Evolutionary conservation across 2,329 filamentous ascomycete genomes (phyloP).

Genomic region (Diaporthe nobilis): DNA sequence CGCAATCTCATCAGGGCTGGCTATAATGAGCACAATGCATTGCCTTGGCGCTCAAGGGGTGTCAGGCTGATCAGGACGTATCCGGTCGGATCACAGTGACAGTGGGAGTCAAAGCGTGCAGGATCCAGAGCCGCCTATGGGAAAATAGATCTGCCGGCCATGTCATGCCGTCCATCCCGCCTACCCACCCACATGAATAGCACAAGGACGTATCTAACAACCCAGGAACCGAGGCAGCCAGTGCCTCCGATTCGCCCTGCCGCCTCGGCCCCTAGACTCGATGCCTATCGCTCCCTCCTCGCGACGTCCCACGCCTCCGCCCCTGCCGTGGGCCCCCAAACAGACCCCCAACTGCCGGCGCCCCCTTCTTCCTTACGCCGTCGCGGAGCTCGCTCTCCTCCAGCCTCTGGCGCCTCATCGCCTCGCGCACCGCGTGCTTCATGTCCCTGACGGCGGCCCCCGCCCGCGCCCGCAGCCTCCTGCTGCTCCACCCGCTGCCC

Average conservation of each 20-base stretch:
- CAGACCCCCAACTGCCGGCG: background rate
- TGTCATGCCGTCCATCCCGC: background rate
- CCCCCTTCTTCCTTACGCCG: slow-evolving; percentile 16
- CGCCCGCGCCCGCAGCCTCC: slow-evolving; percentile 8
- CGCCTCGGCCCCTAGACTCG: background rate
- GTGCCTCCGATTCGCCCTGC: slow-evolving; percentile 7
- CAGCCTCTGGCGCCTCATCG: slow-evolving; percentile 4
- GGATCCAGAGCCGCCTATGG: slow-evolving; percentile 1
- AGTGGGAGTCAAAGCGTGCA: slow-evolving; percentile 24
- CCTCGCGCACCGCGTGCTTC: slow-evolving; percentile 32
- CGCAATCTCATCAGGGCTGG: background rate
- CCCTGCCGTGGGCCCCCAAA: background rate
- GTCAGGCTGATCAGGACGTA: background rate
- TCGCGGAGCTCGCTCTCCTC: slow-evolving; percentile 30
- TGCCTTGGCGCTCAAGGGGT: slow-evolving; percentile 19
- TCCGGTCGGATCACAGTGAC: background rate
- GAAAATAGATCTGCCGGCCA: slow-evolving; percentile 2
- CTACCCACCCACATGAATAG: background rate
- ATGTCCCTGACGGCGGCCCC: slow-evolving; percentile 26
- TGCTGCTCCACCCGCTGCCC: slow-evolving; percentile 23
- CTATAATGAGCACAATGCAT: background rate
- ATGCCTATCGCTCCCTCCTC: background rate
- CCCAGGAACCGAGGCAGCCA: background rate
- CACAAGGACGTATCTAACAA: no score
- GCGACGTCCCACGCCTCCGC: background rate